Evolutionary conservation across 2,329 filamentous ascomycete species (phyloP).

Genomic region (Penicillium psychrosexuale): DNA sequence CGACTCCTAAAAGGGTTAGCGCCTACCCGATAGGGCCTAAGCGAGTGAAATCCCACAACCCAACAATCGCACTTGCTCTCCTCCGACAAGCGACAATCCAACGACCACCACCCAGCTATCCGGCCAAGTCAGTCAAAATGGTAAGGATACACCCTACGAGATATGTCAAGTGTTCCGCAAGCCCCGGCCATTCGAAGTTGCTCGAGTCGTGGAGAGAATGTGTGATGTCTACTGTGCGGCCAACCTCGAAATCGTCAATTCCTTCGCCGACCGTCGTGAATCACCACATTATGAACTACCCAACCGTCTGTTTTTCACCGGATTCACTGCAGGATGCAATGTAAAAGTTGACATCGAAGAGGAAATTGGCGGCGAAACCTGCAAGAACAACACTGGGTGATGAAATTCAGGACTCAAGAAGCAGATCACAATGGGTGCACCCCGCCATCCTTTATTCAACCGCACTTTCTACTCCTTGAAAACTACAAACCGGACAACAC

Average conservation of each 20-base stretch:
- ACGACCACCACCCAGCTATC: slow-evolving; percentile 44
- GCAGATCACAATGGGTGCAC: neutral
- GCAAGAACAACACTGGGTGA: neutral
- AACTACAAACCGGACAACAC: neutral
- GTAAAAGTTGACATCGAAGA: neutral
- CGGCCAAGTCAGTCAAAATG: slow-evolving; percentile 50
- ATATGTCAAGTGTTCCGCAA: slow-evolving; percentile 21
- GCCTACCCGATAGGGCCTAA: slow-evolving; percentile 40
- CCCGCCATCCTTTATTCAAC: neutral
- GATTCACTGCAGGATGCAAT: neutral
- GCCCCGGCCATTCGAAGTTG: slow-evolving; percentile 26
- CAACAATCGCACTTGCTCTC: slow-evolving; percentile 34
- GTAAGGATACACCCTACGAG: slow-evolving; percentile 34
- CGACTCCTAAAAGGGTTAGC: slow-evolving; percentile 30
- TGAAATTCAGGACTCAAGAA: neutral
- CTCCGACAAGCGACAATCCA: slow-evolving; percentile 41
- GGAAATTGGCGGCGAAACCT: neutral
- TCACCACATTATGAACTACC: neutral
- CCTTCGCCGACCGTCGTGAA: slow-evolving; percentile 13
- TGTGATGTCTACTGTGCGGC: slow-evolving; percentile 18
- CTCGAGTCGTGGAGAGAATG: slow-evolving; percentile 13
- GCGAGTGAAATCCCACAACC: slow-evolving; percentile 47
- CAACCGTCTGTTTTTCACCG: neutral
- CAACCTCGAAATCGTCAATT: slow-evolving; percentile 17
- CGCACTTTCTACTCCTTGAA: neutral